Percentiles rank a stretch among this genome's conserved stretches.
Conservation (phyloP, 768 basidiomycete genomes). For the Gloeostereum incarnatum region DNA sequence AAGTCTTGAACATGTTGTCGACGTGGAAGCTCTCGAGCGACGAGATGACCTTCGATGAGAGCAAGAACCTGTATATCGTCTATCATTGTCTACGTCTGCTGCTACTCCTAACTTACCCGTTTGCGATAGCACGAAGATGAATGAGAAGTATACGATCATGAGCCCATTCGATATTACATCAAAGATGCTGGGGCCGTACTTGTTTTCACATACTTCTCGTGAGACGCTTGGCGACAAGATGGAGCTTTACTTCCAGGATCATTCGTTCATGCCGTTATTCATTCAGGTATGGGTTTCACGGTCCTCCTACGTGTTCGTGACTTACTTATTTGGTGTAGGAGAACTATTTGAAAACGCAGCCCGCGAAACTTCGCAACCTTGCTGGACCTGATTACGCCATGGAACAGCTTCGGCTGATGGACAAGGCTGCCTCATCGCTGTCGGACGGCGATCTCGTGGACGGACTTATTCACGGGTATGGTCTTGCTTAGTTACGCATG, state of each 20-base stretch:
- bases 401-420: conserved; percentile 74
- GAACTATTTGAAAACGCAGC: conserved; percentile 86
- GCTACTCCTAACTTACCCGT: too few relatives aligned
- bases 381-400: conserved; percentile 57
- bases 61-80: conserved; percentile 73
- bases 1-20: conserved; percentile 96
- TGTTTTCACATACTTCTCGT: conserved; percentile 75
- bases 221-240: conserved; percentile 87
- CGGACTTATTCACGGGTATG: conserved; percentile 84
- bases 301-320: conserved; percentile 1
- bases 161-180: conserved; percentile 90
- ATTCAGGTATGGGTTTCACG: conserved; percentile 57
- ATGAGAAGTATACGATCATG: conserved; percentile 87
- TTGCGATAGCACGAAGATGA: conserved; percentile 60
- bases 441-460: conserved; percentile 95
- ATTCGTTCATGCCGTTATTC: conserved; percentile 89
- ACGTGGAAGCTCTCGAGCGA: conserved; percentile 86
- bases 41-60: conserved; percentile 85
- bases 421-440: conserved; percentile 83
- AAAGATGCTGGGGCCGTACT: conserved; percentile 84
- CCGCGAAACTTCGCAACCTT: conserved; percentile 45
- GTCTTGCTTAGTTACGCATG: conserved; percentile 4
- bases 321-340: conserved; percentile 47
- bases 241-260: conserved; percentile 95
- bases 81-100: too few relatives aligned